Percentiles rank a stretch among this genome's conserved stretches.
Evolutionary conservation across 345 rosid genomes (phyloP).

Genomic region (Combretum micranthum): DNA sequence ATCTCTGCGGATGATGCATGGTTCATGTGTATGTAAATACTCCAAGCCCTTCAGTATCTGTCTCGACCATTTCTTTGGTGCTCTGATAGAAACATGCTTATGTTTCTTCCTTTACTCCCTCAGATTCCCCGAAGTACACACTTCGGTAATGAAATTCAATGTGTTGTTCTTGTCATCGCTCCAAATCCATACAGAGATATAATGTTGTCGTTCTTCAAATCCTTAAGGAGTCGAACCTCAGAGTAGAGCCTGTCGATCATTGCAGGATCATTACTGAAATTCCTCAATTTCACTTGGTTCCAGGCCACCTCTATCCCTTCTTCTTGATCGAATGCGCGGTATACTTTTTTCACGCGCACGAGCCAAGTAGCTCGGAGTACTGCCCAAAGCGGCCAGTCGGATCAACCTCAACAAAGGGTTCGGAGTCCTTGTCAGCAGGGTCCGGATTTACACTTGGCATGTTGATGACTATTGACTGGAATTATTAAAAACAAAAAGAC

Average conservation of each 20-base stretch:
- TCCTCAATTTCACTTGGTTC: constrained; percentile 75
- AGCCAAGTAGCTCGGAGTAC: constrained; percentile 54
- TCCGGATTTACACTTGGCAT: constrained; percentile 43
- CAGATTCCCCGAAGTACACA: constrained; percentile 81
- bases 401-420: constrained; percentile 65
- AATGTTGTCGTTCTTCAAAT: constrained; percentile 49
- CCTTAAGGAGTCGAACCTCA: constrained; percentile 53
- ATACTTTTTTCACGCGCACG: constrained; percentile 72
- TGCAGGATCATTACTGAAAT: constrained; percentile 41
- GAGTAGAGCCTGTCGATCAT: constrained; percentile 69
- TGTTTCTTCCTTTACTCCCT: constrained; percentile 82
- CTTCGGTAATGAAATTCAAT: constrained; percentile 84
- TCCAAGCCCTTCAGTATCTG: constrained; percentile 75
- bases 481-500: no score
- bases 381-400: constrained; percentile 79
- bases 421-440: constrained; percentile 41
- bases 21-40: constrained; percentile 72
- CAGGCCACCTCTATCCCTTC: constrained; percentile 94
- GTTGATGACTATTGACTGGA: constrained; percentile 25
- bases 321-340: constrained; percentile 84
- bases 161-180: constrained; percentile 36
- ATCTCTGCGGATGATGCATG: constrained; percentile 86
- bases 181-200: constrained; percentile 59
- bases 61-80: constrained; percentile 83
- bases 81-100: constrained; percentile 67